Evolutionary conservation across 2,329 filamentous ascomycete species (phyloP).

Genomic region (Colletotrichum echinochloae): DNA sequence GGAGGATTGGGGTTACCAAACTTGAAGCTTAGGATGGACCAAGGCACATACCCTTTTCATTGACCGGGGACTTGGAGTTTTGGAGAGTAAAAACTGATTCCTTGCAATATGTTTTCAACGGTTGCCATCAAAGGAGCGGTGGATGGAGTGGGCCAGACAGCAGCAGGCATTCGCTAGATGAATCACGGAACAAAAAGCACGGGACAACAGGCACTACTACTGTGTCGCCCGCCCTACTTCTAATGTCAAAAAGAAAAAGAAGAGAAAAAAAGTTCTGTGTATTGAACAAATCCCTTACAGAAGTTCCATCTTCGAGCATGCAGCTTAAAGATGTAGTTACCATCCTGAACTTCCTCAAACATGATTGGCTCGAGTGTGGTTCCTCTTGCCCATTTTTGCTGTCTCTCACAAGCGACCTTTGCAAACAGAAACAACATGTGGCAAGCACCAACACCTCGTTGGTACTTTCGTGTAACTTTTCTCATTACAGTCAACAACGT

Average conservation of each 20-base stretch:
- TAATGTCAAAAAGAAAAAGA: conserved; percentile 27
- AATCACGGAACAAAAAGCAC: background rate
- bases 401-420: background rate
- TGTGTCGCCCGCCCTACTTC: background rate
- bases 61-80: conserved; percentile 28
- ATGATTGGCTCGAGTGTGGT: background rate
- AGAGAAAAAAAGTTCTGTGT: conserved; percentile 2
- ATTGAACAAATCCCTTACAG: background rate
- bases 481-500: background rate
- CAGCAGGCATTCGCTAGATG: conserved; percentile 19
- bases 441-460: background rate
- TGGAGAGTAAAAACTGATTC: conserved; percentile 33
- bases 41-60: conserved; percentile 10
- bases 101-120: background rate
- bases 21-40: background rate
- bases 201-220: conserved; percentile 21
- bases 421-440: background rate
- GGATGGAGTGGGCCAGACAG: background rate
- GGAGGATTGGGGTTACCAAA: background rate
- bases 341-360: background rate
- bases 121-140: conserved; percentile 4
- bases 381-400: background rate
- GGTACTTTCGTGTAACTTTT: background rate
- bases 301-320: background rate
- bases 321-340: background rate